Evolutionary conservation across 495 filamentous ascomycete species (phyloP).

Genomic region (Aspergillus conjunctus): DNA sequence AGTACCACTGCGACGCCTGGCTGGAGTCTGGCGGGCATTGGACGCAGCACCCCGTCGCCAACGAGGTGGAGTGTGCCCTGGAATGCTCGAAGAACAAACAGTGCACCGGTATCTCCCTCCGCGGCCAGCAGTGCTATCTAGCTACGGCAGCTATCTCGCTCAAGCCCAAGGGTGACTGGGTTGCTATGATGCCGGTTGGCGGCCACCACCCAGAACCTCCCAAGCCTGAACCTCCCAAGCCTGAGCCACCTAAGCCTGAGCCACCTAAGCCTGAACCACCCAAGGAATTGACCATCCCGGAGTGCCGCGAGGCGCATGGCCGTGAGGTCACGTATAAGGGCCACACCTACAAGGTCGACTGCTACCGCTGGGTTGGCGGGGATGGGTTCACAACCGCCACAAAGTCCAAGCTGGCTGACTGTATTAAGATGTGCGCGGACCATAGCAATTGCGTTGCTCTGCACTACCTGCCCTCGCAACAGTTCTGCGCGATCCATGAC

Average conservation of each 20-base stretch:
- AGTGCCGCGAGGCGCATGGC: background rate
- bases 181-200: background rate
- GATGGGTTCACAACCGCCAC: slow-evolving; percentile 5
- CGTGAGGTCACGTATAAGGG: background rate
- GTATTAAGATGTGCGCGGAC: slow-evolving; percentile 9
- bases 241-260: background rate
- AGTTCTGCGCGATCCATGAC: slow-evolving; percentile 4
- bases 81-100: slow-evolving; percentile 1
- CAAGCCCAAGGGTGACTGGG: slow-evolving; percentile 1
- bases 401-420: background rate
- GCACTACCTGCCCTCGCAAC: slow-evolving; percentile 2
- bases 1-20: slow-evolving; percentile 7
- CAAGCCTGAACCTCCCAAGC: background rate
- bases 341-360: slow-evolving; percentile 1
- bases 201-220: background rate
- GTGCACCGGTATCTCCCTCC: slow-evolving; percentile 1
- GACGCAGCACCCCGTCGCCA: background rate
- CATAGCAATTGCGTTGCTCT: background rate
- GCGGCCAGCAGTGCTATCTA: slow-evolving; percentile 2
- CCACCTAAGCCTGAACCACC: background rate
- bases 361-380: background rate
- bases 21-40: slow-evolving; percentile 2
- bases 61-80: slow-evolving; percentile 7
- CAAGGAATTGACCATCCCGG: background rate
- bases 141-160: background rate